phyloP scores from a whole-genome alignment of 768 basidiomycete species.

The Tulasnella sp. region DNA sequence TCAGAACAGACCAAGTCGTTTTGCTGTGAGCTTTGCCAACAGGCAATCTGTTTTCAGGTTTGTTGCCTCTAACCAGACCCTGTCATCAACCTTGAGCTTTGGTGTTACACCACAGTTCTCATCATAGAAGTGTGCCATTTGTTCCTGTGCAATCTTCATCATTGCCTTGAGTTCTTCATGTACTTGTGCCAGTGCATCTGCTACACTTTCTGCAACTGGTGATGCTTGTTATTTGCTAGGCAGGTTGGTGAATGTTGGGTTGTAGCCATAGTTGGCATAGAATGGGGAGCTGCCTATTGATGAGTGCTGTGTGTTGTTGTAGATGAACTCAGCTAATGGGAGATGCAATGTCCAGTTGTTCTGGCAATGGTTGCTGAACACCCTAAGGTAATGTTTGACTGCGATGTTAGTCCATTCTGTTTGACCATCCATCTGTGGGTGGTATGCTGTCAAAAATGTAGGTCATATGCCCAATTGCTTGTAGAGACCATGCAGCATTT shows the following conservation, averaged over 20 bases:
- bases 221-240: background rate
- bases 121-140: background rate
- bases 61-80: background rate
- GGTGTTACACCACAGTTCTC: background rate
- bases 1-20: background rate
- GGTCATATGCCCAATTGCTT: background rate
- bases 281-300: background rate
- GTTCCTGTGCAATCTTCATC: background rate
- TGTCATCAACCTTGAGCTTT: background rate
- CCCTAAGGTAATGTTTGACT: background rate
- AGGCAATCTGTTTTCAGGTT: background rate
- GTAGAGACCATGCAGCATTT: background rate
- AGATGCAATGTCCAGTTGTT: background rate
- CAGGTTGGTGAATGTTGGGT: background rate
- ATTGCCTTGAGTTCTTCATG: background rate
- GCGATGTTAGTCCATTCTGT: background rate
- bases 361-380: background rate
- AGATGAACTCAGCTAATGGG: background rate
- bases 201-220: background rate
- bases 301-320: background rate
- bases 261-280: background rate
- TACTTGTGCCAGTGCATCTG: background rate
- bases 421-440: conserved; percentile 3
- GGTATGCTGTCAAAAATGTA: background rate
- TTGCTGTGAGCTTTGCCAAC: background rate